Conservation (phyloP, 768 basidiomycete species). For the Tremella yokohamensis region DNA sequence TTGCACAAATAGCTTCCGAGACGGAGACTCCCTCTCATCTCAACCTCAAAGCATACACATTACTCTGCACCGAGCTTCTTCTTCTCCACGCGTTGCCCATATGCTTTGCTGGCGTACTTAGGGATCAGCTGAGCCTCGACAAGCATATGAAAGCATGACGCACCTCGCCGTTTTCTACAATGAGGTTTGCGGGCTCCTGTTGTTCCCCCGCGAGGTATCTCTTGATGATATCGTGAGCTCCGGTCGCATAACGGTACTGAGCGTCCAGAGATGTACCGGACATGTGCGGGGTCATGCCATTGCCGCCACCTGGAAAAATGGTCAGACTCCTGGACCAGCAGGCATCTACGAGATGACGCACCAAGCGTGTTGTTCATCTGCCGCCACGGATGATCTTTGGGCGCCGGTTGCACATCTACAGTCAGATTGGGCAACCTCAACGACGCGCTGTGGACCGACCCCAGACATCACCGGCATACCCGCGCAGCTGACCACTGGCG, state of each 20-base stretch:
- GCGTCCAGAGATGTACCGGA: conserved; percentile 80
- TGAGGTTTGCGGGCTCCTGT: conserved; percentile 77
- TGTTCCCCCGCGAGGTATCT: conserved; percentile 53
- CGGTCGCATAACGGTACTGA: conserved; percentile 73
- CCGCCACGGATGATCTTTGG: conserved; percentile 80
- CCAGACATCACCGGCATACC: conserved; percentile 51
- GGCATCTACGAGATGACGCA: neutral
- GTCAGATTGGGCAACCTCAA: conserved; percentile 59
- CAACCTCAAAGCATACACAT: no score
- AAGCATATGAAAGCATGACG: conserved; percentile 1
- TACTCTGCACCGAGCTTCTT: neutral
- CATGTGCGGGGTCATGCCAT: conserved; percentile 67
- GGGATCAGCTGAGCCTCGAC: neutral
- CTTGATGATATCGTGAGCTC: conserved; percentile 46
- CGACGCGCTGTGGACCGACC: conserved; percentile 16
- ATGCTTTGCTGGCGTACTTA: conserved; percentile 46
- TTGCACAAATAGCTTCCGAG: no score
- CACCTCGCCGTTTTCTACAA: conserved; percentile 63
- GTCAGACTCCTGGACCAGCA: neutral
- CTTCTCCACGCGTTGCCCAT: conserved; percentile 31
- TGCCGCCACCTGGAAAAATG: conserved; percentile 58
- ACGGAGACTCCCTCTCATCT: no score
- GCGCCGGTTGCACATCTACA: conserved; percentile 71
- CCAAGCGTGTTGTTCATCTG: conserved; percentile 71
- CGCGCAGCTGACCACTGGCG: conserved; percentile 69